Conservation (phyloP, 768 basidiomycete genomes). For the Russula griseocarnosa region DNA sequence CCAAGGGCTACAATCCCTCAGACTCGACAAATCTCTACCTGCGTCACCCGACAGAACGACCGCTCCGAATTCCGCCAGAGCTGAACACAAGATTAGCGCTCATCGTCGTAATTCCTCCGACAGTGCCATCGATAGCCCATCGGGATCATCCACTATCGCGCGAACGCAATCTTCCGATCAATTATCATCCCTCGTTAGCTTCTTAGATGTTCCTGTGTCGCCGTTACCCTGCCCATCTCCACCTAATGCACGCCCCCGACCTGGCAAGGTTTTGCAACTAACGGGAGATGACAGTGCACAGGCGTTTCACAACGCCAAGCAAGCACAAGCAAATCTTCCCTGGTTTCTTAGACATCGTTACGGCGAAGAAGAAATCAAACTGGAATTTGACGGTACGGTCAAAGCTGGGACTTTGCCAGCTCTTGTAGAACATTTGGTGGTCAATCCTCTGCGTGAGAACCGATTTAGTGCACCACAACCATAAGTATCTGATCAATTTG, state of each 20-base stretch:
- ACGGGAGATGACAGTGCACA: slow-evolving; percentile 44
- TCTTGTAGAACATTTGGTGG: slow-evolving; percentile 65
- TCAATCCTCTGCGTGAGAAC: slow-evolving; percentile 56
- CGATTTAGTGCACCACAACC: background rate
- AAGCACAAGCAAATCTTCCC: slow-evolving; percentile 41
- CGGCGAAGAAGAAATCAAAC: slow-evolving; percentile 53
- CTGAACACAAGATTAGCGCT: slow-evolving; percentile 1
- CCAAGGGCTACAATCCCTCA: slow-evolving; percentile 24
- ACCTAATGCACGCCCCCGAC: slow-evolving; percentile 25
- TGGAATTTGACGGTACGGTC: slow-evolving; percentile 62
- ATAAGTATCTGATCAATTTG: background rate
- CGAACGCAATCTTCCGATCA: slow-evolving; percentile 17
- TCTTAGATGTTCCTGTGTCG: background rate
- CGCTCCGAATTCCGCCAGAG: background rate
- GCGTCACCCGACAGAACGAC: slow-evolving; percentile 19
- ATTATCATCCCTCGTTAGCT: slow-evolving; percentile 3
- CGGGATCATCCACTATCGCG: slow-evolving; percentile 17
- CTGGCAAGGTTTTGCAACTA: slow-evolving; percentile 39
- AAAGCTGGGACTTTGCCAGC: slow-evolving; percentile 67
- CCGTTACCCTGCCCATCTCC: background rate
- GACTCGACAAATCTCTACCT: slow-evolving; percentile 23
- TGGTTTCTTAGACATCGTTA: slow-evolving; percentile 61
- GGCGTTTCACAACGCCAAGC: slow-evolving; percentile 40
- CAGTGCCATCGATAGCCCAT: slow-evolving; percentile 12
- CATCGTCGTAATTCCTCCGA: slow-evolving; percentile 20